Percentiles rank a stretch among this genome's conserved stretches.
These are phyloP conservation scores for Coemansia sp. DNA, from an alignment of 192 early-diverging fungal genomes.

Conservation along the genomic window DNA sequence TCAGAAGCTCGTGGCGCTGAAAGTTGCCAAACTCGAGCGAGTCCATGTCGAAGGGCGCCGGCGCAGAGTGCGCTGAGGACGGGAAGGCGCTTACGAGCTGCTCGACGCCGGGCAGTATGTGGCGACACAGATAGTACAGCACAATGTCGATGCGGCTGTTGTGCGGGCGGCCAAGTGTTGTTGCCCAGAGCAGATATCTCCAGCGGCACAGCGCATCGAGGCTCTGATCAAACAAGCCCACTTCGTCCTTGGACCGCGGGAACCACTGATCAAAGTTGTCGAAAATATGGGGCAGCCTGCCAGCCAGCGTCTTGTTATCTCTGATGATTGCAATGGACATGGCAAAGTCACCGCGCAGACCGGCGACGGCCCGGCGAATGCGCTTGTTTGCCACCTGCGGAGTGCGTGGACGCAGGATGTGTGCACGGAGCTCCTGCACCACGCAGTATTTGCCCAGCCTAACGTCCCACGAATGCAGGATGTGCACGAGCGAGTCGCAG, in stretches of 20 bases:
- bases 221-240: slow-evolving; percentile 12
- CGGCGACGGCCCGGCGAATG: neutral
- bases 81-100: neutral
- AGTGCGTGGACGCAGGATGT: neutral
- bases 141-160: slow-evolving; percentile 36
- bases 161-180: slow-evolving; percentile 15
- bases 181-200: slow-evolving; percentile 41
- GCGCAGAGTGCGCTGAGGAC: neutral
- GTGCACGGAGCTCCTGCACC: slow-evolving; percentile 17
- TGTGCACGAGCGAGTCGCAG: neutral
- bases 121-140: slow-evolving; percentile 19
- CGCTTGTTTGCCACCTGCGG: neutral
- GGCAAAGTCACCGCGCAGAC: neutral
- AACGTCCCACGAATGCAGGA: slow-evolving; percentile 29
- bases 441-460: slow-evolving; percentile 35
- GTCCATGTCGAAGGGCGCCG: slow-evolving; percentile 22
- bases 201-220: slow-evolving; percentile 28
- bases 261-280: slow-evolving; percentile 10
- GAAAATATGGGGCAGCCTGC: slow-evolving; percentile 10
- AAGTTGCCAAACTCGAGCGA: slow-evolving; percentile 19
- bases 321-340: slow-evolving; percentile 5
- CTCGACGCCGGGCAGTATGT: slow-evolving; percentile 18
- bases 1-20: neutral
- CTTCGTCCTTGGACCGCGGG: slow-evolving; percentile 6
- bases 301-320: neutral